These are phyloP conservation scores for Tylopilus subfusipes DNA, from an alignment of 768 basidiomycete species.

Conservation along the genomic window DNA sequence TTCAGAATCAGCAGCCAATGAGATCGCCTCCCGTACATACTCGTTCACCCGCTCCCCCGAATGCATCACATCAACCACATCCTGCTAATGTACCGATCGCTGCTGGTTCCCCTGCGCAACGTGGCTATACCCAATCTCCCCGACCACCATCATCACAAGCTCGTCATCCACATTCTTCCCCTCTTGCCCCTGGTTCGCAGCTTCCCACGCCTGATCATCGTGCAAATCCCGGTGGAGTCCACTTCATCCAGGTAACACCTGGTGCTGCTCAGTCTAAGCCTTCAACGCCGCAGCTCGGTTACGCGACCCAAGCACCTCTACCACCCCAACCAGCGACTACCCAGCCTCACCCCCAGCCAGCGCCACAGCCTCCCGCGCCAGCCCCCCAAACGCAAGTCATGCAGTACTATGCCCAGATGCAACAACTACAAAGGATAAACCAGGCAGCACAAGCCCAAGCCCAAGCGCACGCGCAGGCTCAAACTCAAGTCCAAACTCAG, in stretches of 20 bases:
- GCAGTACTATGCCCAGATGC: conserved; percentile 21
- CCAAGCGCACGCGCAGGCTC: conserved; percentile 16
- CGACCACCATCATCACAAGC: conserved; percentile 33
- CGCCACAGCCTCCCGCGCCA: conserved; percentile 21
- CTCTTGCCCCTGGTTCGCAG: conserved; percentile 28
- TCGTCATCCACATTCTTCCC: conserved; percentile 29
- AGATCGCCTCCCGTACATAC: conserved; percentile 30
- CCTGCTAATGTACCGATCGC: conserved; percentile 19
- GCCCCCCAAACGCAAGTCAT: conserved; percentile 19
- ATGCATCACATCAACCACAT: conserved; percentile 22
- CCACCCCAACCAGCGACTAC: conserved; percentile 20
- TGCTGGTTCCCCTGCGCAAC: conserved; percentile 29
- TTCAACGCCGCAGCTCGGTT: conserved; percentile 28
- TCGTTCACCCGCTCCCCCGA: conserved; percentile 25
- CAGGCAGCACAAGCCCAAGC: conserved; percentile 27
- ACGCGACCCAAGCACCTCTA: conserved; percentile 18
- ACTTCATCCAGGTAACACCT: conserved; percentile 28
- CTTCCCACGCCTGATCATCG: conserved; percentile 27
- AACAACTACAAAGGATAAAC: conserved; percentile 16
- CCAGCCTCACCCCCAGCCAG: conserved; percentile 24
- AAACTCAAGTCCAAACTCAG: conserved; percentile 24
- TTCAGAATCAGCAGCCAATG: conserved; percentile 27
- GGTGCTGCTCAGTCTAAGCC: conserved; percentile 25
- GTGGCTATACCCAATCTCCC: conserved; percentile 35
- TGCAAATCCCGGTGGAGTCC: conserved; percentile 17